Conservation (phyloP, 768 basidiomycete genomes). For the Boletus insuetus region DNA sequence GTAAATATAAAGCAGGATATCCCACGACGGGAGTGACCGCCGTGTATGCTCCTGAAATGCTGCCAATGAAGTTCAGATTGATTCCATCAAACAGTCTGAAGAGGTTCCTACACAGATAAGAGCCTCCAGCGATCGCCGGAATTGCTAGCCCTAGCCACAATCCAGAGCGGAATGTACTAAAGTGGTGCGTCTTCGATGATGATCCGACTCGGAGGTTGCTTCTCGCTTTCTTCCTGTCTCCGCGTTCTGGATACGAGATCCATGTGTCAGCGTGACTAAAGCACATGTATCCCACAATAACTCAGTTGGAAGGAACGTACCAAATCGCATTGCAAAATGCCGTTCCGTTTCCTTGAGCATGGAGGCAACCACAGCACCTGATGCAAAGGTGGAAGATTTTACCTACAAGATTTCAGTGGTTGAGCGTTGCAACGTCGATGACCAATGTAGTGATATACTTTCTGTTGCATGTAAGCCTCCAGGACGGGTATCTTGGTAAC, state of each 20-base stretch:
- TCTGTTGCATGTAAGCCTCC: conserved; percentile 77
- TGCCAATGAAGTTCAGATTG: conserved; percentile 25
- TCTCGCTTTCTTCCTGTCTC: conserved; percentile 77
- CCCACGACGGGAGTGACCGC: conserved; percentile 64
- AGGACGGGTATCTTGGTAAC: conserved; percentile 68
- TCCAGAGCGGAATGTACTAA: conserved; percentile 74
- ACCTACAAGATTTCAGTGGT: conserved; percentile 40
- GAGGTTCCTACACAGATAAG: conserved; percentile 44
- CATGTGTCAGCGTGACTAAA: neutral
- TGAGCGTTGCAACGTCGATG: neutral
- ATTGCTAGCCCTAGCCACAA: conserved; percentile 66
- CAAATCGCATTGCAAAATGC: conserved; percentile 72
- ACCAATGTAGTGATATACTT: conserved; percentile 38
- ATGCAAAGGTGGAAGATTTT: conserved; percentile 64
- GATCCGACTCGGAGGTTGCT: conserved; percentile 56
- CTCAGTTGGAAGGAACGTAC: conserved; percentile 41
- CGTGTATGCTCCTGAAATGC: conserved; percentile 55
- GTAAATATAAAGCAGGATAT: conserved; percentile 76
- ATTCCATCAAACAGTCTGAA: neutral
- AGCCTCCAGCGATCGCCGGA: conserved; percentile 66
- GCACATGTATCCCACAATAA: neutral
- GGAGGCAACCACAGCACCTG: conserved; percentile 52
- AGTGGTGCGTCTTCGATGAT: conserved; percentile 58
- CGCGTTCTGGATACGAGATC: conserved; percentile 42
- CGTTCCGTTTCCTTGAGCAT: conserved; percentile 79